These are phyloP conservation scores for Paecilomyces niveus DNA, from an alignment of 2,329 filamentous ascomycete genomes.

Conservation along the genomic window DNA sequence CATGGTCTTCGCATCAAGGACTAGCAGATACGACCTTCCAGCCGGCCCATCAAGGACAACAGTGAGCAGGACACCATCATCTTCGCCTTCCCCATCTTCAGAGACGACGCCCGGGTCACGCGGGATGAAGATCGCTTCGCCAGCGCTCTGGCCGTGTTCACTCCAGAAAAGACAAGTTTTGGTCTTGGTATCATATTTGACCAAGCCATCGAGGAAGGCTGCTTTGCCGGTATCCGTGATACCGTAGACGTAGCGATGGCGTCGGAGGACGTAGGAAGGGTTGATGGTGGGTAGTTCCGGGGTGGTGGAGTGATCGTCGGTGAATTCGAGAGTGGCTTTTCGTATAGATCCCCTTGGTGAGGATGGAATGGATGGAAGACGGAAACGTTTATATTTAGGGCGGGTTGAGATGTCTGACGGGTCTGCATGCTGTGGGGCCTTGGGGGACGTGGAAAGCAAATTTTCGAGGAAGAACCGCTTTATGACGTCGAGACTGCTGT, in stretches of 20 bases:
- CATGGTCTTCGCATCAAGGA: constrained; percentile 44
- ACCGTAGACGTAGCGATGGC: constrained; percentile 46
- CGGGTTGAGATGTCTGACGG: constrained; percentile 8
- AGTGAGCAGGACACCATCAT: constrained; percentile 47
- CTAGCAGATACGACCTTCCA: constrained; percentile 47
- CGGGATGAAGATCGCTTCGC: constrained; percentile 48
- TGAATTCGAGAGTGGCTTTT: constrained; percentile 20
- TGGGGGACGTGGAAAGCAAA: constrained; percentile 50
- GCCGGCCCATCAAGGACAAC: constrained; percentile 46
- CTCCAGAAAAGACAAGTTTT: constrained; percentile 37
- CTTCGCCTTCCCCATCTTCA: constrained; percentile 28
- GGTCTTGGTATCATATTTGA: constrained; percentile 46
- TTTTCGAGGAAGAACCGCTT: constrained; percentile 64
- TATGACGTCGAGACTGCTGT: constrained; percentile 59
- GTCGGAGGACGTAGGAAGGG: constrained; percentile 33
- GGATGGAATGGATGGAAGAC: constrained; percentile 26
- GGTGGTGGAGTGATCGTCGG: constrained; percentile 11
- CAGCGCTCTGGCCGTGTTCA: constrained; percentile 43
- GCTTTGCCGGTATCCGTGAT: constrained; percentile 39
- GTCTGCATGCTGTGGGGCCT: constrained; percentile 37
- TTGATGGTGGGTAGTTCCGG: constrained; percentile 48
- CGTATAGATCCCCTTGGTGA: constrained; percentile 4
- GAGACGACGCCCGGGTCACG: not conserved
- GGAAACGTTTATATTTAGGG: constrained; percentile 26
- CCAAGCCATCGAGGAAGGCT: constrained; percentile 45